A percentile compares a stretch with the other conserved stretches of the same genome.
These are phyloP conservation scores for Persicaria tinctoria DNA, from an alignment of 148 eudicot species.

Conservation along the genomic window DNA sequence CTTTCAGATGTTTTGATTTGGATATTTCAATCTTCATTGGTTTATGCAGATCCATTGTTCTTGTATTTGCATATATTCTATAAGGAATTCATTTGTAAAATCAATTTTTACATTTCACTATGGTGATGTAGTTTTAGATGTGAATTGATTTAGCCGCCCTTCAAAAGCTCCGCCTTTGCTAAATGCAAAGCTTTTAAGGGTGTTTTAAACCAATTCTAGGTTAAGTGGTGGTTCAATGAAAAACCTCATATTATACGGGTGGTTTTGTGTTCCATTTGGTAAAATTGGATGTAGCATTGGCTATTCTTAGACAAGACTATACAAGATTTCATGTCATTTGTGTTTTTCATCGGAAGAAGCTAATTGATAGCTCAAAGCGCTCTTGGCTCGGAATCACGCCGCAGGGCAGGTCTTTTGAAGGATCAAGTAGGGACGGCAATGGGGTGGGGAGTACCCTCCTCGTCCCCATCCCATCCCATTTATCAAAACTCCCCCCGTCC, in stretches of 20 bases:
- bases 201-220: no score
- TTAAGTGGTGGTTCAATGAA: background rate
- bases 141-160: no score
- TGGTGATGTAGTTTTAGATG: background rate
- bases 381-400: background rate
- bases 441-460: no score
- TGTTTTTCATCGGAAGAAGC: slow-evolving; percentile 9
- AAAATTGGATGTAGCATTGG: background rate
- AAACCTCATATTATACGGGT: background rate
- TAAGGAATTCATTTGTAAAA: background rate
- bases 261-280: background rate
- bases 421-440: slow-evolving; percentile 6
- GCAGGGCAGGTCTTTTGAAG: slow-evolving; percentile 41
- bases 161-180: no score
- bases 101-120: background rate
- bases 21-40: background rate
- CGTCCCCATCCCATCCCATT: no score
- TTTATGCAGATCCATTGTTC: slow-evolving; percentile 4
- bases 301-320: background rate
- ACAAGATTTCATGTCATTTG: background rate
- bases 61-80: background rate
- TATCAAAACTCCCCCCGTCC: no score
- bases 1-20: background rate
- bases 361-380: slow-evolving; percentile 10
- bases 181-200: no score